Evolutionary conservation across 345 rosid genomes (phyloP), one percentile per base, ranked within the genome.

Genomic region (Bruguiera gymnorhiza): DNA sequence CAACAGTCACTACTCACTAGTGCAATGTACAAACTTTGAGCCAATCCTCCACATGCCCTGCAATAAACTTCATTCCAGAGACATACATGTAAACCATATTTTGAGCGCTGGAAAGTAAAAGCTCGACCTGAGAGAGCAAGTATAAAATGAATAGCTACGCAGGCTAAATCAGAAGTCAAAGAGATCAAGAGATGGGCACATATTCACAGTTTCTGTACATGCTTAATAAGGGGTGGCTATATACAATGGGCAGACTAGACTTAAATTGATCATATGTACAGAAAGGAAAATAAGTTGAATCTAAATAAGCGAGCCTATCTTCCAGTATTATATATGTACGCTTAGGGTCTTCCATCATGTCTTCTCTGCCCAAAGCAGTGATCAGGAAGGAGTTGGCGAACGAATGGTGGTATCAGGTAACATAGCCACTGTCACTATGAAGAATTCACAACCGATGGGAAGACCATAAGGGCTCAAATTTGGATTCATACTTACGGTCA

Each of bases 391-490:
- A 73, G 85, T 78, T 54, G 86, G 63, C 46, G 88, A 80, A 86
- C 79, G 93, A 81, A 88, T 86, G 75, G 85, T 70, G 63, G 91
- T 79, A 68, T 86, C 96, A 52, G 99, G 99, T 82, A 96, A 80
- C 98, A 92, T 92, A 31, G 99, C 98, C 79, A 92, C 84, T 51
- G 98, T 96, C 83, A 96, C 97, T 70, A 92, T 69, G 73, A 89
- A 96, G 83, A 86, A 92, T 86, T 87, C 97, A 79, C 91, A 86
- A 67, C 99, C 98, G 68, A 82, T 63, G 24, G 96, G 87, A 67
- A 95, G 92, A 60, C 88, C 85, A 65, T 87, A 95, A 34, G 93
- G 98, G 79, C 86, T 96, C 63, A 69, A 61, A 69, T 73, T 73
- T 39, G 84, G 73, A 57, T 83, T 85, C 50, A 84, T 70, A 74